Base-by-base conservation (phyloP, 305 asterid species). In the Andrographis paniculata region DNA sequence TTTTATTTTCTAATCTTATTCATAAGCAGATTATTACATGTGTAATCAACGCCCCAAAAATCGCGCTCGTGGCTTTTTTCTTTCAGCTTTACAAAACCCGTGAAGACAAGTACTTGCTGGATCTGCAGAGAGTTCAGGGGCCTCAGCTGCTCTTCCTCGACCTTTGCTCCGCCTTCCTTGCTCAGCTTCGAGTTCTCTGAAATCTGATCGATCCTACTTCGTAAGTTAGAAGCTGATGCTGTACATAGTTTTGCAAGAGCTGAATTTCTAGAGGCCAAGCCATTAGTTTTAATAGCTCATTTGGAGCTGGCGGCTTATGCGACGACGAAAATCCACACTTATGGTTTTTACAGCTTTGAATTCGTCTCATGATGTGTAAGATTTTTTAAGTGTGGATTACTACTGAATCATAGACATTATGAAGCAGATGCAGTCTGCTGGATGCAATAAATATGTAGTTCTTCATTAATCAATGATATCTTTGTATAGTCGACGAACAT, bases 101-200 rank as follows among this genome's bases (percentile, higher is more conserved):
- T 0, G 96, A 89, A 52, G 93, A 89, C 49, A 89, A 86, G 59
- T 89, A 80, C 56, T 68, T 89, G 70, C 92, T 86, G 38, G 98
- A 89, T 59, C 70, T 89, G 54, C 98, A 86, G 79, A 74, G 93
- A 62, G 82, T 89, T 48, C 84, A 78, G 58, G 98, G 98, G 17
- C 94, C 95, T 0, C 96, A 78, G 42, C 67, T 89, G 49, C 78
- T 78, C 51, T 89, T 82, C 64, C 75, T 89, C 59, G 89, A 76
- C 47, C 80, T 76, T 17, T 72, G 77, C 45, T 75, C 77, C 19
- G 77, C 80, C 16, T 76, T 76, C 40, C 80, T 76, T 55, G 77
- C 87, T 20, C 95, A 89, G 87, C 95, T 89, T 51, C 85, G 84
- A 6, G 93, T 85, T 16, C 93, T 82, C 20, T 88, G 64, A 84